Base-by-base conservation (phyloP, 257 asterid species). In the Capsicum baccatum region DNA sequence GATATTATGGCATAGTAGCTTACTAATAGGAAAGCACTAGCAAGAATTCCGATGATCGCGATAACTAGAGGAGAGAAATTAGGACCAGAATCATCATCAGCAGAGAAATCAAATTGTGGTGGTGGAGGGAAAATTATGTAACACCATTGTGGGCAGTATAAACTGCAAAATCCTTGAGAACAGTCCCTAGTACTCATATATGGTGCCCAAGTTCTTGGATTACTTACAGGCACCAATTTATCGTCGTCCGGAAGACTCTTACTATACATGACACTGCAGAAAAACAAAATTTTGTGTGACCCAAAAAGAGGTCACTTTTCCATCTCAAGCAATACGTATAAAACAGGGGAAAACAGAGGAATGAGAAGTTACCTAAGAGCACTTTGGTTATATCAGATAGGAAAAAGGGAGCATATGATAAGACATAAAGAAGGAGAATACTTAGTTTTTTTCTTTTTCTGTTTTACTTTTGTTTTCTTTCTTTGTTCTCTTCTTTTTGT, bases 61-160 rank as follows among this genome's bases (percentile, higher is more conserved):
- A 91, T 90, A 54, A 91, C 83, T 16, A 91, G 84, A 6, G 93
- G 91, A 0, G 93, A 90, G 80, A 91, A 85, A 48, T 74, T 88
- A 1, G 84, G 89, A n/a, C 86, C 78, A 6, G 89, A 74, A 37
- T 59, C 44, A 9, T 81, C 44, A 7, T 81, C 89, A 19, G 84
- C 86, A 55, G 87, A 81, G 52, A 91, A 84, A 2, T 82, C 90
- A 21, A 83, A 63, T 3, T 85, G 85, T 13, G 94, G 90, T 4
- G 91, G 94, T 58, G 94, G 94, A 6, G 94, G 94, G 81, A 88
- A 90, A n/a, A 85, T 67, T 15, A 88, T 82, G 88, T 89, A 87
- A 85, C 94, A 91, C 94, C 93, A 89, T 68, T 91, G 92, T 5
- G 92, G 94, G 50, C 93, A 91, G 80, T 89, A 90, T 6, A 86